Conservation (phyloP, 306 rosid species). For the Trifolium subterraneum region DNA sequence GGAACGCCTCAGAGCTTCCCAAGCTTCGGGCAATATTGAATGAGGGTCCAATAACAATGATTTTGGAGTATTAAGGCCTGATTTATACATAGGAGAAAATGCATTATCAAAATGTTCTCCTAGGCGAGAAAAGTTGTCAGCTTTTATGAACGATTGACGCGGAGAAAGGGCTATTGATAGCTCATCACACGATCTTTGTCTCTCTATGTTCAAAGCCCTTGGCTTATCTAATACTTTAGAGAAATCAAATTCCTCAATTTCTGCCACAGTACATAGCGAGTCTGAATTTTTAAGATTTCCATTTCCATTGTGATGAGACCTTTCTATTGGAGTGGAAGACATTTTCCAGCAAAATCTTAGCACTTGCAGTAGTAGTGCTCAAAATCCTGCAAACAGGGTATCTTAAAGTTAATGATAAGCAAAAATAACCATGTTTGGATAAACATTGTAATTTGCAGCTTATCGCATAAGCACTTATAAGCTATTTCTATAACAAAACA, state of each 20-base stretch:
- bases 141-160: conserved; percentile 39
- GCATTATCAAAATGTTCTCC: conserved; percentile 51
- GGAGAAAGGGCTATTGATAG: conserved; percentile 64
- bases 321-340: conserved; percentile 45
- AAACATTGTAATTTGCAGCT: background rate
- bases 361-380: conserved; percentile 36
- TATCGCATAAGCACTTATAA: background rate
- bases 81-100: conserved; percentile 55
- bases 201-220: conserved; percentile 68
- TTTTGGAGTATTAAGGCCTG: conserved; percentile 58
- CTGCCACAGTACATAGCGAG: conserved; percentile 37
- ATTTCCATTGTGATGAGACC: conserved; percentile 55
- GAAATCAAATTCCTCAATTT: conserved; percentile 61
- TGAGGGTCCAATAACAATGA: conserved; percentile 56
- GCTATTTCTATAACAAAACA: background rate
- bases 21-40: conserved; percentile 68
- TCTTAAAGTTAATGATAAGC: conserved; percentile 10
- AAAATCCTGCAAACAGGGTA: conserved; percentile 50
- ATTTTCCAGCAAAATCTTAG: conserved; percentile 45
- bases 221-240: conserved; percentile 66
- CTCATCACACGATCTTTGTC: conserved; percentile 78
- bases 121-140: conserved; percentile 49
- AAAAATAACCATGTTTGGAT: background rate
- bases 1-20: conserved; percentile 83
- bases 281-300: conserved; percentile 53